Evolutionary conservation across 345 rosid genomes (phyloP), one percentile per base, ranked within the genome.

Genomic region (Salix caprea): DNA sequence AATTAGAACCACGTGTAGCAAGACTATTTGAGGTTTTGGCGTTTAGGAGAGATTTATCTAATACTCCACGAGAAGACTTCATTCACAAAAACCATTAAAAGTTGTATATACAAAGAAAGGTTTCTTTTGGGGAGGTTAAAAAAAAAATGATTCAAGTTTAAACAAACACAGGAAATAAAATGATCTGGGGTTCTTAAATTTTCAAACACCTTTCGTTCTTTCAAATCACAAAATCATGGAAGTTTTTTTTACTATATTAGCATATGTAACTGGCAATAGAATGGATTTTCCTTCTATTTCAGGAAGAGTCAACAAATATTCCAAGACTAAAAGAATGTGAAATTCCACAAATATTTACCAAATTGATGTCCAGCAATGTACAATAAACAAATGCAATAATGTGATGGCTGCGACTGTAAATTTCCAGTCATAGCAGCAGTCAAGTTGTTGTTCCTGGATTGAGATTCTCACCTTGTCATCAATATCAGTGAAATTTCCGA

Each of bases 401-500:
- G 32, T 13, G 26, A 60, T 39, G 39, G 3, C n/a, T 16, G 23
- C 6, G 26, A 30, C 61, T 24, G 15, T 70, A 39, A 15, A n/a
- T 26, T 48, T 6, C 64, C 8, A 32, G 28, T 32, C 28, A n/a
- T 12, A 40, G 18, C 44, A 15, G 24, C 40, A 24, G 7, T 70
- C 56, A 32, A 6, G 15, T 36, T 8, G 37, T 32, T 44, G 16
- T 14, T n/a, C 15, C 9, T 23, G 28, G 39, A 64, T 6, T 37
- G 30, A 68, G 67, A 40, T 50, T 50, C 85, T 74, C 40, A 90
- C 97, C 97, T 96, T 96, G 76, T 93, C 99, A 85, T 95, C 97
- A 58, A 95, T 90, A 78, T 95, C 97, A 1, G 99, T 95, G 80
- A 95, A 93, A 82, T 95, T 95, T 60, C 99, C 74, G 5, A 91